phyloP scores from a whole-genome alignment of 1,284 basidiomycete genomes.

The Ganoderma lingzhi region DNA sequence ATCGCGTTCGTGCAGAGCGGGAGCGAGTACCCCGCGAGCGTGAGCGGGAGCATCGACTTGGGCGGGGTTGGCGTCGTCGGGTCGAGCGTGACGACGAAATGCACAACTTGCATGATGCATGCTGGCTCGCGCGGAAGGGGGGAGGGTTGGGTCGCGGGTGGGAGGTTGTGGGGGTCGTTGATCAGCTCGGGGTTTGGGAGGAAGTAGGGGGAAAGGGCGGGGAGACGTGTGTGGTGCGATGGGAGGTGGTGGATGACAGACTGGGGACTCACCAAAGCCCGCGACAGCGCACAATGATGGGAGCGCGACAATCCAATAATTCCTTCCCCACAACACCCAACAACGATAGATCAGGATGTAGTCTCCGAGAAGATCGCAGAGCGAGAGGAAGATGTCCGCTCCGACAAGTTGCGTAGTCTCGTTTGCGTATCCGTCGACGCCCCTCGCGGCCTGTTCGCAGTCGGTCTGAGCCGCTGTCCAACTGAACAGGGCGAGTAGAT shows the following conservation, averaged over 20 bases:
- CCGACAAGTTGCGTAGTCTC: conserved; percentile 43
- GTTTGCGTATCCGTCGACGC: conserved; percentile 35
- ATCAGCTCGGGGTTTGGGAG: neutral
- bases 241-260: neutral
- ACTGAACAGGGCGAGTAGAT: neutral
- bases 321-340: conserved; percentile 46
- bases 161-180: neutral
- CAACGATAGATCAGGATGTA: conserved; percentile 49
- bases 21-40: conserved; percentile 43
- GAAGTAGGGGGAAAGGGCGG: neutral
- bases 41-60: conserved; percentile 19
- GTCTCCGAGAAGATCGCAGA: conserved; percentile 49
- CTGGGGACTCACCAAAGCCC: conserved; percentile 42
- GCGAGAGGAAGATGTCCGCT: conserved; percentile 45
- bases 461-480: neutral
- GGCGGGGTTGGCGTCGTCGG: conserved; percentile 18
- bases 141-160: neutral
- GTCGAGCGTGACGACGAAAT: conserved; percentile 14
- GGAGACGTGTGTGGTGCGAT: neutral
- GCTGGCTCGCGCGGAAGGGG: neutral
- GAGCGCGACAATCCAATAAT: conserved; percentile 41
- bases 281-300: conserved; percentile 43
- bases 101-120: conserved; percentile 17
- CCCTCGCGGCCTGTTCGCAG: conserved; percentile 13
- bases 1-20: conserved; percentile 49